phyloP scores from a whole-genome alignment of 108 stramenopile species.

The Pseudonitzschia delicatissima region DNA sequence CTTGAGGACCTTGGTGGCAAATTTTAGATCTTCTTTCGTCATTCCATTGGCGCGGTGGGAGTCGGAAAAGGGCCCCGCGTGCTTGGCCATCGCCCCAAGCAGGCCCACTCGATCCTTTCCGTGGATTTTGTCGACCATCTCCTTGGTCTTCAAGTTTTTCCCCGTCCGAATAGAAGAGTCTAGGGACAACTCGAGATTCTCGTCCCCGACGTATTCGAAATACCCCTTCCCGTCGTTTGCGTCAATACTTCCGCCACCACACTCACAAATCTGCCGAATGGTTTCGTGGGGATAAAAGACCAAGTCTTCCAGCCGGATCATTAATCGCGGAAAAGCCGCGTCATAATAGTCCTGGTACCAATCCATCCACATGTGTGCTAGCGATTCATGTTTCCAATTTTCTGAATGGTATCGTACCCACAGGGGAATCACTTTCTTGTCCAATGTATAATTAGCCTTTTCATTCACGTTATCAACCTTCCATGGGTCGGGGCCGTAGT shows the following conservation, averaged over 20 bases:
- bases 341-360: conserved; percentile 72
- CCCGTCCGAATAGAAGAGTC: conserved; percentile 10
- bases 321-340: conserved; percentile 69
- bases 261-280: conserved; percentile 48
- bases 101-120: conserved; percentile 18
- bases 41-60: conserved; percentile 30
- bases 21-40: conserved; percentile 25
- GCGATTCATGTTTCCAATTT: conserved; percentile 27
- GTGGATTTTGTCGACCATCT: conserved; percentile 7
- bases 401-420: conserved; percentile 31
- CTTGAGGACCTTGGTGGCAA: conserved; percentile 10
- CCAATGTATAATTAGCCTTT: conserved; percentile 29
- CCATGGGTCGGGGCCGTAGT: conserved; percentile 16
- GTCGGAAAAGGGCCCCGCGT: background rate
- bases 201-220: conserved; percentile 12
- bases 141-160: too few relatives aligned
- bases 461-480: conserved; percentile 26
- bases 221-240: background rate
- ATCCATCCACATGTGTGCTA: conserved; percentile 68
- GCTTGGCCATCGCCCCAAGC: conserved; percentile 8
- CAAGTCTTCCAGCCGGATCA: conserved; percentile 80
- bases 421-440: conserved; percentile 14
- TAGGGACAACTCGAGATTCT: conserved; percentile 12
- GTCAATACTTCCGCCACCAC: conserved; percentile 52
- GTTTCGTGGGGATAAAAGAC: conserved; percentile 64